Base-by-base conservation (phyloP, 176 grass and related monocot genomes). In the Musa schizocarpa region DNA sequence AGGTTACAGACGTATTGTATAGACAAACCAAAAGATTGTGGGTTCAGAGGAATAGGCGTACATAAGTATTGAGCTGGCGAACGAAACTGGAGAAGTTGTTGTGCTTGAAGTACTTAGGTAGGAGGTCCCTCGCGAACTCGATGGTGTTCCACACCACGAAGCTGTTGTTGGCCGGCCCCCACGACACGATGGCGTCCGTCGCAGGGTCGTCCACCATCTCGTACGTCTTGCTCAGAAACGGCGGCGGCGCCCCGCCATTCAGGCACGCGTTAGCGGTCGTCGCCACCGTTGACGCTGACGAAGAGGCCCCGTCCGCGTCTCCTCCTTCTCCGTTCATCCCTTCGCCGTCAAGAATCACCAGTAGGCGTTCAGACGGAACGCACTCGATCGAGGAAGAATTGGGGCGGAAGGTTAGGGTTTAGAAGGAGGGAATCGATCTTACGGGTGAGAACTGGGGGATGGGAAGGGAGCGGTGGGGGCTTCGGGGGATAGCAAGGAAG, bases 81-180 rank as follows among this genome's bases (percentile, higher is more conserved):
- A 65, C 63, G 63, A 65, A 65, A 23, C 63, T 65, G 63, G 63
- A 65, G 21, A 65, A 65, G 24, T 65, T 65, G 21, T 65, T 65
- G 63, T 65, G 63, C 63, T 65, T 65, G 63, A 65, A 65, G 63
- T 24, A 65, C 21, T 25, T 65, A 10, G 63, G 63, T 9, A 65
- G 63, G 63, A 65, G n/a, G 63, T 65, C 63, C 21, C 63, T 65
- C 8, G 63, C 20, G 63, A 65, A 65, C 2, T 65, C 63, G 21
- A 21, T 23, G 63, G 63, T 65, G 11, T 65, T 65, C 63, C 63
- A 65, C 8, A 65, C 63, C n/a, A 65, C 63, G 63, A 65, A 65
- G n/a, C 63, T 65, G 21, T 65, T 24, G 21, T 65, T 25, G 63
- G 63, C 63, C 9, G 63, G 63, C 21, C 63, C 63, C 63, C 63